Evolutionary conservation across 2,329 filamentous ascomycete species (phyloP), one percentile per base, ranked within the genome.

Genomic region (Tolypocladium guangdongense): DNA sequence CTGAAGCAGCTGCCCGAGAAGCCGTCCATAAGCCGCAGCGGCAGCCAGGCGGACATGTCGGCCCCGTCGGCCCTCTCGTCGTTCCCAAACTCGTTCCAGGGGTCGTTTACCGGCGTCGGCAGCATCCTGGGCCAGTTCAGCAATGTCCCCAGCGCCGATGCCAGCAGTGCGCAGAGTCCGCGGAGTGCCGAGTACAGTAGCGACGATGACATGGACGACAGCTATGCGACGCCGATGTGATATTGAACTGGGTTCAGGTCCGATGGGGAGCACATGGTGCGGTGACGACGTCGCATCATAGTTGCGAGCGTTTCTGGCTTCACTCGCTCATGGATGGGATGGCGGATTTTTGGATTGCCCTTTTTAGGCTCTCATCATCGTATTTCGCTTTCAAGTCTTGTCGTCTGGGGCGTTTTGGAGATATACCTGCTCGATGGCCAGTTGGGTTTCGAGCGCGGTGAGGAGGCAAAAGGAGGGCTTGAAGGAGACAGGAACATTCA

Each of bases 1-100:
- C 74, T 88, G 27, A 86, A 86, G 64, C 79, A 83, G 59, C 75
- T 88, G 20, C 85, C 86, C 0, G 83, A 86, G 63, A 89, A 89
- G 67, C 86, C 85, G 10, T 77, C 78, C 27, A 76, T 88, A 61
- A 83, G 79, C 62, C 73, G 80, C 46, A 76, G 71, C 37, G 75
- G 69, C 3, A 81, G 78, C 59, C 66, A 71, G 8, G 72, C 68
- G 12, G 78, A 81, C 50, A 71, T 81, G 47, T 73, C 57, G 55
- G 60, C 58, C 35, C 64, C 56, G 53, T 67, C 62, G 32, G 64
- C 58, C 7, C 65, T 64, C 2, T 54, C 57, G 2, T 54, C 55
- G 1, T 55, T 57, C 14, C 50, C 52, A 12, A 63, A 62, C 1
- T 62, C 65, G 5, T 67, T 67, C 43, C 65, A 63, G 6, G 64